Evolutionary conservation across 2,329 filamentous ascomycete genomes (phyloP).

Genomic region (Ophiocordyceps polyrhachis-furcata): DNA sequence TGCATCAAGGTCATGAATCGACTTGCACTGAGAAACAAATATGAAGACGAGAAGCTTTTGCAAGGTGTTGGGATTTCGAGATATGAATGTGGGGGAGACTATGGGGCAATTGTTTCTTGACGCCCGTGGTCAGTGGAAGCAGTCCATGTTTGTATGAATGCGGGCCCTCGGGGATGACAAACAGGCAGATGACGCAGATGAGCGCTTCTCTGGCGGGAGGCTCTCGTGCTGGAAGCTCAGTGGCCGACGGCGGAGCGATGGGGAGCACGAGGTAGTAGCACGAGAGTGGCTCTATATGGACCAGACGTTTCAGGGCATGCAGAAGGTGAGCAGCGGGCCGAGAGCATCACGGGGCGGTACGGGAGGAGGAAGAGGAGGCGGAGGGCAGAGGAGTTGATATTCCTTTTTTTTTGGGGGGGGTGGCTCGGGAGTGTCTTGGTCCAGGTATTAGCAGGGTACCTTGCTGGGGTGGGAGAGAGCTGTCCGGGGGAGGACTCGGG

Average conservation of each 20-base stretch:
- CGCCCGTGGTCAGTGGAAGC: too few species aligned
- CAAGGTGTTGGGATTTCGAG: neutral
- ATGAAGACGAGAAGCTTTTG: neutral
- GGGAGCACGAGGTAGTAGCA: neutral
- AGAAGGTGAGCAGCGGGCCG: neutral
- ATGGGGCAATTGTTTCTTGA: too few species aligned
- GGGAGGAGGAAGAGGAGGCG: neutral
- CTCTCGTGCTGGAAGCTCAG: neutral
- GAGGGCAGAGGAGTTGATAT: too few species aligned
- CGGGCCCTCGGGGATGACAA: neutral
- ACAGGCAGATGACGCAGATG: neutral
- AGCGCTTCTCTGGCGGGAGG: neutral
- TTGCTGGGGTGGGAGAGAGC: neutral
- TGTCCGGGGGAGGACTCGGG: too few species aligned
- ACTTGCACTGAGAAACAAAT: neutral
- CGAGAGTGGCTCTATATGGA: neutral
- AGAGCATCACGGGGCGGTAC: neutral
- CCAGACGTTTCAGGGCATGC: neutral
- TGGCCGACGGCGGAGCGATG: too few species aligned
- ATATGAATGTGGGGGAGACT: too few species aligned
- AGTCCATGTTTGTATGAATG: neutral
- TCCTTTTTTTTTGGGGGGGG: too few species aligned
- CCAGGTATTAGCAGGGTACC: neutral
- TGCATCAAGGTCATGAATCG: neutral
- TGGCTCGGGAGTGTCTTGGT: too few species aligned